Conservation (phyloP, 257 asterid species). For the Salvia miltiorrhiza region DNA sequence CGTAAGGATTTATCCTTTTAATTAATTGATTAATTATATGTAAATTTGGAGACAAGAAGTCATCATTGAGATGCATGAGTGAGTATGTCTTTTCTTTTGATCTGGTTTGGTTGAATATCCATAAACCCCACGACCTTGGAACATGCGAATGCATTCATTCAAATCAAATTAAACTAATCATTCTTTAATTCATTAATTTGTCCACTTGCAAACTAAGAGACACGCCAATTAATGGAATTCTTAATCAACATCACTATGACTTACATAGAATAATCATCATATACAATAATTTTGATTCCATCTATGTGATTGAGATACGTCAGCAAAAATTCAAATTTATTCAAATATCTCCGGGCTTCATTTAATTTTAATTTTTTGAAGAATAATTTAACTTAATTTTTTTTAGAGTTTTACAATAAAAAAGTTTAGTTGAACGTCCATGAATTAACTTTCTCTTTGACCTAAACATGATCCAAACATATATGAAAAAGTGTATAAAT, state of each 20-base stretch:
- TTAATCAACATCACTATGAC: not conserved
- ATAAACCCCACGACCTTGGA: constrained; percentile 38
- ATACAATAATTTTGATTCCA: constrained; percentile 20
- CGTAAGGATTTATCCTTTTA: too few species aligned
- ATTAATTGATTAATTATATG: not conserved
- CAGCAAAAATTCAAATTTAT: not conserved
- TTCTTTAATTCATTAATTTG: constrained; percentile 1
- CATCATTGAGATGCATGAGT: constrained; percentile 37
- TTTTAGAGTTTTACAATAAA: too few species aligned
- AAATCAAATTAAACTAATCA: not conserved
- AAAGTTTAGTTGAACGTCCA: too few species aligned
- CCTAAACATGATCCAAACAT: too few species aligned
- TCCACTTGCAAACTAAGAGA: constrained; percentile 21
- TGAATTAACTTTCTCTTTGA: too few species aligned
- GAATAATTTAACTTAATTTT: too few species aligned
- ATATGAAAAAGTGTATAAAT: too few species aligned
- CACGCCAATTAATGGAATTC: not conserved
- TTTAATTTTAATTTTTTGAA: too few species aligned
- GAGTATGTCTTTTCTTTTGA: constrained; percentile 36
- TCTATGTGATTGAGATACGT: not conserved
- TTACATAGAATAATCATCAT: constrained; percentile 14
- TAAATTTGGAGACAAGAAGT: constrained; percentile 10
- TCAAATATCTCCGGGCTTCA: not conserved
- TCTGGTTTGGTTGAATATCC: constrained; percentile 16
- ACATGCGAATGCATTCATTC: constrained; percentile 12